These are phyloP conservation scores for Citrus glauca DNA, from an alignment of 345 rosid species.

Conservation along the genomic window DNA sequence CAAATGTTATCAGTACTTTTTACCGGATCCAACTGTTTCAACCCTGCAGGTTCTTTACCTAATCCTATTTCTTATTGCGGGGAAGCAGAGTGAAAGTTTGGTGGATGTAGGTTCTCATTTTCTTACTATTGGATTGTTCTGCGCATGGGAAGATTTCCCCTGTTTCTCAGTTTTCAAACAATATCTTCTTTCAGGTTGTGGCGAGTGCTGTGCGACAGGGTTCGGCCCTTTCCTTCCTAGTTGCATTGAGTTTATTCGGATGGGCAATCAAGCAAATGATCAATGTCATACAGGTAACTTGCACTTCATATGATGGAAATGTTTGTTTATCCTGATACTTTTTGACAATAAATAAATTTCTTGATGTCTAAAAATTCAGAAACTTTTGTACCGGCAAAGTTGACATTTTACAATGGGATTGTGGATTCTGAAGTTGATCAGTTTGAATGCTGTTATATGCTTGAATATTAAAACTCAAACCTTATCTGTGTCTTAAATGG, in stretches of 20 bases:
- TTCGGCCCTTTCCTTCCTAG: slow-evolving; percentile 47
- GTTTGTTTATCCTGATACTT: neutral
- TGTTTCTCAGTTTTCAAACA: slow-evolving; percentile 7
- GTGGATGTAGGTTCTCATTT: slow-evolving; percentile 45
- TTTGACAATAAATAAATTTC: neutral
- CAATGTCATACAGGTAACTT: slow-evolving; percentile 77
- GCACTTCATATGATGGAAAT: neutral
- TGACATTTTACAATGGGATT: neutral
- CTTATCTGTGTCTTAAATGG: too few relatives aligned
- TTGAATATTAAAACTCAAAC: too few relatives aligned
- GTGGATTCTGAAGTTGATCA: neutral
- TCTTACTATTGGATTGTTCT: slow-evolving; percentile 5
- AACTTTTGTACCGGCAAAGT: neutral
- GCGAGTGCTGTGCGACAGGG: slow-evolving; percentile 32
- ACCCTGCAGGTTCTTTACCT: slow-evolving; percentile 77
- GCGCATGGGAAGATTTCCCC: neutral
- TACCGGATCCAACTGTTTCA: slow-evolving; percentile 6
- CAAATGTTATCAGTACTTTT: neutral
- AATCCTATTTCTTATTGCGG: slow-evolving; percentile 59
- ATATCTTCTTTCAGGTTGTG: slow-evolving; percentile 45
- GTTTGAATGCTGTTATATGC: neutral
- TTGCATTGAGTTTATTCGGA: slow-evolving; percentile 66
- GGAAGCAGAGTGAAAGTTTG: slow-evolving; percentile 56
- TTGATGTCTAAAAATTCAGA: neutral
- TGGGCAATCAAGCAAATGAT: slow-evolving; percentile 79